Evolutionary conservation across 257 asterid species (phyloP), one percentile per base, ranked within the genome.

Genomic region (Capsicum rhomboideum): DNA sequence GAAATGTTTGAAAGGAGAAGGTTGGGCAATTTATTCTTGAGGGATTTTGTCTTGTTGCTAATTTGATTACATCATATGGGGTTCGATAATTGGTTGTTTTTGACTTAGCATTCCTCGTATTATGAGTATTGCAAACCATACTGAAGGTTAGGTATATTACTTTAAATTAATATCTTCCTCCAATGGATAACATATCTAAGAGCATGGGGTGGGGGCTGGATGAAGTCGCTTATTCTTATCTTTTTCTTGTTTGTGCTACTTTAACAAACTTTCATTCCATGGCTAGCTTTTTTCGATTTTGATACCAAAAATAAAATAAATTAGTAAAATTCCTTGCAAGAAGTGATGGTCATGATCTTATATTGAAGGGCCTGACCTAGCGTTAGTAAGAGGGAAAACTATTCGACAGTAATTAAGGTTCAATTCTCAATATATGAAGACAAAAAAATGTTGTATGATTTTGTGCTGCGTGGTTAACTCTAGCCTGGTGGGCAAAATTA

Each of bases 1-100:
- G 90, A 90, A 92, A 91, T 90, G 92, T 91, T 89, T 89, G 90
- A 89, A 83, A 88, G 90, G 86, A 87, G 86, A 84, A 49, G 88
- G 85, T 56, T 72, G 56, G 87, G 42, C 78, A 28, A 85, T 90
- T 90, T 92, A 92, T 92, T 88, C 69, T 78, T 34, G 93, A 37
- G 78, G 87, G 16, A 58, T 82, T 83, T 82, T 82, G 78, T 63
- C 64, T 52, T 46, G 17, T 82, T 82, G 58, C 54, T 83, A 87
- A 42, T 42, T 85, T 91, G 89, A 83, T 71, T 71, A n/a, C 52
- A 68, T 68, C 8, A 68, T n/a, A 66, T 31, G 78, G 52, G 50
- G 18, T 68, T 68, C 13, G 14, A 20, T 37, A 20, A 69, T 37
- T 37, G 79, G 55, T 79, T 72, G 82, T 83, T 87, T 85, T 85